A percentile compares a stretch with the other conserved stretches of the same genome.
phyloP scores from a whole-genome alignment of 352 stramenopile species.

The Aphanomyces euteiches region DNA sequence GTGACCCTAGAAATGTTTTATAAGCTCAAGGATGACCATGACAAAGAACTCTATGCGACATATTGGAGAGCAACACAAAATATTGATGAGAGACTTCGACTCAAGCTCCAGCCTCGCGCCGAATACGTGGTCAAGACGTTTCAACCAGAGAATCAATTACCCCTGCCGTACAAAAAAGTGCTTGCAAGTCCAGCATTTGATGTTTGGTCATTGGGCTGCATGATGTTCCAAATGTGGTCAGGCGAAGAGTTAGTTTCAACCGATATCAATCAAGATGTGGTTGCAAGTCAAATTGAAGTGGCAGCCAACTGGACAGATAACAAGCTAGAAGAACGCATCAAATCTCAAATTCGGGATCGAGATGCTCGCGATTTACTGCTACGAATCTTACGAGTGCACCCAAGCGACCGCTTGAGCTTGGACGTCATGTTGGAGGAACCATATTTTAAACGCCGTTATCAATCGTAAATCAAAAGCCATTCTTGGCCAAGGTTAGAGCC shows the following conservation, averaged over 20 bases:
- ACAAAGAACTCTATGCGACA: not conserved
- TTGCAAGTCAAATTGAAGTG: not conserved
- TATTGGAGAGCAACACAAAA: not conserved
- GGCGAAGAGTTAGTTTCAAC: not conserved
- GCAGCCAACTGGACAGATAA: constrained; percentile 27
- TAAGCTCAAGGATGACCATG: not conserved
- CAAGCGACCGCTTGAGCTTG: constrained; percentile 16
- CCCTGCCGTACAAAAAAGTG: constrained; percentile 14
- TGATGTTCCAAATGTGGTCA: constrained; percentile 32
- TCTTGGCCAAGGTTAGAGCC: no score
- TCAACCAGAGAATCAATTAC: no score
- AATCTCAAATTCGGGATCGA: constrained; percentile 8
- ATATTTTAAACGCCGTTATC: not conserved
- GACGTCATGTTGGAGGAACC: constrained; percentile 21
- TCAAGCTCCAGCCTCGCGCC: not conserved
- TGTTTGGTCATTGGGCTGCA: constrained; percentile 30
- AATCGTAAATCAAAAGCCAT: no score
- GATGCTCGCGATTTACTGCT: constrained; percentile 27
- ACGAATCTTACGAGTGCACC: constrained; percentile 17
- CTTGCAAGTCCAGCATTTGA: constrained; percentile 21
- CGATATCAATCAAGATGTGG: constrained; percentile 29
- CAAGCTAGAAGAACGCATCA: constrained; percentile 9
- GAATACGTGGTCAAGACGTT: no score
- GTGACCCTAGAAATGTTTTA: not conserved
- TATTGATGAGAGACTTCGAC: not conserved